A percentile compares a stretch with the other conserved stretches of the same genome.
These are phyloP conservation scores for Backusella westeae DNA, from an alignment of 192 early-diverging fungal species.

Conservation along the genomic window DNA sequence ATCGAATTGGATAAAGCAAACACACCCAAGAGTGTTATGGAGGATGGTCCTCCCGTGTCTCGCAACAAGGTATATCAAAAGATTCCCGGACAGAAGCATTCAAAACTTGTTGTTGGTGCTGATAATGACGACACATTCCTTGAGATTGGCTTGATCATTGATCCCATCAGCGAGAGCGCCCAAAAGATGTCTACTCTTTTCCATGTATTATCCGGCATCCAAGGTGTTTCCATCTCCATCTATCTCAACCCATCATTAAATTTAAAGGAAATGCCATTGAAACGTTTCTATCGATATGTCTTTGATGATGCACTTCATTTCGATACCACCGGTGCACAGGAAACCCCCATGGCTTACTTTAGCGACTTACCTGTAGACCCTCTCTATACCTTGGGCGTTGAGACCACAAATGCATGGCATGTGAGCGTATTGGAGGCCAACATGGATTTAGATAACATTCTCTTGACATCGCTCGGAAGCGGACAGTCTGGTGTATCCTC, in stretches of 20 bases:
- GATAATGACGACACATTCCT: conserved; percentile 28
- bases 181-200: conserved; percentile 80
- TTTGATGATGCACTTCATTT: conserved; percentile 63
- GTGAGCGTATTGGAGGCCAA: conserved; percentile 77
- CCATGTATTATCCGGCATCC: conserved; percentile 59
- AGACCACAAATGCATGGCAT: conserved; percentile 89
- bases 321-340: conserved; percentile 36
- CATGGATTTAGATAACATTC: conserved; percentile 93
- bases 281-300: conserved; percentile 90
- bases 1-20: not conserved
- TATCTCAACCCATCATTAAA: conserved; percentile 59
- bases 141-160: conserved; percentile 59
- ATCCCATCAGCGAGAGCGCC: conserved; percentile 76
- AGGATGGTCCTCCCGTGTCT: not conserved
- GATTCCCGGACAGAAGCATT: conserved; percentile 3
- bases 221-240: conserved; percentile 64
- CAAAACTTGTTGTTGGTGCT: conserved; percentile 15
- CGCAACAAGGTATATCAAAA: conserved; percentile 21
- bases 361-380: conserved; percentile 70
- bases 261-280: conserved; percentile 71
- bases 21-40: not conserved
- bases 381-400: conserved; percentile 84
- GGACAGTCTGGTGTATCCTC: conserved; percentile 58
- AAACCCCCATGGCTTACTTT: conserved; percentile 65
- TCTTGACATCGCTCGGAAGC: conserved; percentile 48